phyloP scores from a whole-genome alignment of 768 basidiomycete species.

The Suillus discolor region DNA sequence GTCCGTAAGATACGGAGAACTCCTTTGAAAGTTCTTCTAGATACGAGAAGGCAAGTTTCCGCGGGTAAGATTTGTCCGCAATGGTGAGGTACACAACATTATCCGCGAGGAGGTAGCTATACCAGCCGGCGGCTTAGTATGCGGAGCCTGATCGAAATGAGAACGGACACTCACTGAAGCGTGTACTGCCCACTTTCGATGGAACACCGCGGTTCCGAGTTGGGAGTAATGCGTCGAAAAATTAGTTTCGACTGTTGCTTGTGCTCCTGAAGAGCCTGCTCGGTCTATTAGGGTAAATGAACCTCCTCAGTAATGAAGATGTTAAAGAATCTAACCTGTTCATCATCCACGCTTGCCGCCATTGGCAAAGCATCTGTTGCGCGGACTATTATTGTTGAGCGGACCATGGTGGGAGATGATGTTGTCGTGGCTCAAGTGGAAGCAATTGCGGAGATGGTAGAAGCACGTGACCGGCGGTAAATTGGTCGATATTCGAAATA shows the following conservation, averaged over 20 bases:
- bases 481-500: neutral
- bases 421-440: constrained; percentile 6
- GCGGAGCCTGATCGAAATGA: constrained; percentile 2
- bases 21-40: constrained; percentile 97
- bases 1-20: constrained; percentile 89
- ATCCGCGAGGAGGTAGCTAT: constrained; percentile 91
- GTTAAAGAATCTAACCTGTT: constrained; percentile 61
- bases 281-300: constrained; percentile 59
- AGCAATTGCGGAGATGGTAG: neutral
- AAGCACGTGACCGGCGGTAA: constrained; percentile 11
- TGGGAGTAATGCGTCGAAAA: constrained; percentile 90
- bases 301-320: neutral
- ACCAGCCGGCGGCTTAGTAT: constrained; percentile 11
- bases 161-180: constrained; percentile 73
- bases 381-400: constrained; percentile 83
- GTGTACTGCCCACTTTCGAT: constrained; percentile 96
- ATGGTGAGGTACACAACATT: constrained; percentile 96
- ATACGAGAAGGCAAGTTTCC: constrained; percentile 97
- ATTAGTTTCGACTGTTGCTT: constrained; percentile 98
- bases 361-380: constrained; percentile 88
- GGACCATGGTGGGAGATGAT: constrained; percentile 60
- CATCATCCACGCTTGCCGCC: constrained; percentile 96
- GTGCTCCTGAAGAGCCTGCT: constrained; percentile 92
- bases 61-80: constrained; percentile 94
- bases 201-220: constrained; percentile 93